Percentiles rank a stretch among this genome's conserved stretches.
phyloP scores from a whole-genome alignment of 345 rosid genomes.

The Linum tenue region DNA sequence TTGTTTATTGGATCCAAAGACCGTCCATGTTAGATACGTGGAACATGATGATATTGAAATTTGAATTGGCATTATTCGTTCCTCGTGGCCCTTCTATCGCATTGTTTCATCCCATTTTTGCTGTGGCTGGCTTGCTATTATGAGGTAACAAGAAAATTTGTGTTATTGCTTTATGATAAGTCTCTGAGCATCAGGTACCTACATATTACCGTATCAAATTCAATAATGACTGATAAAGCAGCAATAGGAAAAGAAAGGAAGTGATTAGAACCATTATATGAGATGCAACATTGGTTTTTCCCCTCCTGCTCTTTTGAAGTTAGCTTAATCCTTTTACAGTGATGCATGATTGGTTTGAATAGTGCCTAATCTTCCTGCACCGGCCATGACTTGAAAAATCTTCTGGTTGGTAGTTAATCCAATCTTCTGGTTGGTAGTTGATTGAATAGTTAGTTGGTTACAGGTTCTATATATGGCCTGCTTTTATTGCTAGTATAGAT shows the following conservation, averaged over 20 bases:
- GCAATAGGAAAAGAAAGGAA: neutral
- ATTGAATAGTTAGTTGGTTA: neutral
- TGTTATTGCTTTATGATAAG: slow-evolving; percentile 1
- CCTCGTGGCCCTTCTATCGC: neutral
- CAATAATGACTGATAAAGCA: slow-evolving; percentile 1
- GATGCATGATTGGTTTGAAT: neutral
- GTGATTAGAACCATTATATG: neutral
- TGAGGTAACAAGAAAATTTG: slow-evolving; percentile 1
- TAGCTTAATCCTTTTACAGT: neutral
- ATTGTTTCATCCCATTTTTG: neutral
- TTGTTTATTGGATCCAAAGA: neutral
- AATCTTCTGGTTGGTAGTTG: neutral
- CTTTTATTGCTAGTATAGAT: neutral
- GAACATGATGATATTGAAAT: neutral
- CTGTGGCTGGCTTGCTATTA: neutral
- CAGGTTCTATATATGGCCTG: neutral
- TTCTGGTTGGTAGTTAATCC: neutral
- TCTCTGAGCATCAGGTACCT: neutral
- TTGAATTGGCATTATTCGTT: neutral
- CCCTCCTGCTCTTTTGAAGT: neutral
- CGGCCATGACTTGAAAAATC: no score
- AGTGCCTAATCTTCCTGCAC: no score
- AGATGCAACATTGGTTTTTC: neutral
- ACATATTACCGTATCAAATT: slow-evolving; percentile 2
- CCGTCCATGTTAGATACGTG: neutral